Conservation (phyloP, 1,284 basidiomycete genomes). For the Trametes polyzona region DNA sequence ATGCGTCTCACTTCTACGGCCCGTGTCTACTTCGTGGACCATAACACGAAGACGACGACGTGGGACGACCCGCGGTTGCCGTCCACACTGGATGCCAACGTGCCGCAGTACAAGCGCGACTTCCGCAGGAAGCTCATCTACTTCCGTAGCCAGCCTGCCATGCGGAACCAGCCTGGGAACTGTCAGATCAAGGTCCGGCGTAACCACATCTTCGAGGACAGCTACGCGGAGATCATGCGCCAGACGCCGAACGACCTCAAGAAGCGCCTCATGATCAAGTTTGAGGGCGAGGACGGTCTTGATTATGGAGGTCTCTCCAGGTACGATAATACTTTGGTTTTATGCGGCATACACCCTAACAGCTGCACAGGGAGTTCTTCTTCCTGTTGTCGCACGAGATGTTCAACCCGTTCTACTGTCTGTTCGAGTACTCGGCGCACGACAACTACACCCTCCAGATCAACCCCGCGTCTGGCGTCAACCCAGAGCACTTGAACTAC, state of each 20-base stretch:
- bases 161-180: conserved; percentile 88
- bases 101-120: conserved; percentile 99
- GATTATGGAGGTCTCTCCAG: conserved; percentile 98
- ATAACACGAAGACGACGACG: conserved; percentile 94
- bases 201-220: conserved; percentile 95
- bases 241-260: conserved; percentile 94
- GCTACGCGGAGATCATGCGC: conserved; percentile 95
- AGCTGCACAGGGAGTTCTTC: conserved; percentile 88
- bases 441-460: conserved; percentile 99
- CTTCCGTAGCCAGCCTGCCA: conserved; percentile 96
- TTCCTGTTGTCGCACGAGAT: conserved; percentile 99
- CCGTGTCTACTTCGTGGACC: conserved; percentile 95
- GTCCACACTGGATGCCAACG: conserved; percentile 84
- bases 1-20: conserved; percentile 94
- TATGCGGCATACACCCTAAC: conserved; percentile 1
- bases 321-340: conserved; percentile 45
- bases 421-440: conserved; percentile 99
- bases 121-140: conserved; percentile 98
- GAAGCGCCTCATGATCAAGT: conserved; percentile 97
- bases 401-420: conserved; percentile 98
- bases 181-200: conserved; percentile 97
- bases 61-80: conserved; percentile 96
- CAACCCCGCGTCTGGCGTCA: conserved; percentile 96
- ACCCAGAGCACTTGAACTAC: conserved; percentile 99
- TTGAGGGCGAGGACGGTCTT: conserved; percentile 97